A percentile compares a stretch with the other conserved stretches of the same genome.
Conservation (phyloP, 2,329 filamentous ascomycete genomes). For the Sporothrix pseudoabietina region DNA sequence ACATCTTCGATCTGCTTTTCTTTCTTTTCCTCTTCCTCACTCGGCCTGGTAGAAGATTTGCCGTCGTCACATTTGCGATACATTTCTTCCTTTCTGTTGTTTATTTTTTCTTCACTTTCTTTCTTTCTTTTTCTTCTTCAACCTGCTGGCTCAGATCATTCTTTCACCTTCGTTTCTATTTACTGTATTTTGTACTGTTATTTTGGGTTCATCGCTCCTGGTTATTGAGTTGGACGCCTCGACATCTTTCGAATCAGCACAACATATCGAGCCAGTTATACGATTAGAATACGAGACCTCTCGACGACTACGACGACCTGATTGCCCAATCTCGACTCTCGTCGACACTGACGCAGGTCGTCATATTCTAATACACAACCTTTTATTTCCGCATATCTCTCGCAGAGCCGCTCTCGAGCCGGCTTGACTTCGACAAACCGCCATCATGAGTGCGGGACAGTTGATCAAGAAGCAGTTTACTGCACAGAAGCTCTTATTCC, state of each 20-base stretch:
- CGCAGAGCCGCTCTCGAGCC: conserved; percentile 2
- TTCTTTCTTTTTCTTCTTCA: conserved; percentile 43
- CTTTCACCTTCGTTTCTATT: conserved; percentile 17
- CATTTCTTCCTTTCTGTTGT: conserved; percentile 44
- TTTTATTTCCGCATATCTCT: background rate
- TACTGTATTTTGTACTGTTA: conserved; percentile 42
- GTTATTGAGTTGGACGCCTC: conserved; percentile 10
- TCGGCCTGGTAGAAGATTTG: conserved; percentile 52
- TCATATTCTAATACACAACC: conserved; percentile 46
- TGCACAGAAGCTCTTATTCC: conserved; percentile 72
- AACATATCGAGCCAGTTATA: background rate
- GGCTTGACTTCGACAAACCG: conserved; percentile 37
- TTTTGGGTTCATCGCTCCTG: conserved; percentile 14
- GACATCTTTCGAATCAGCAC: conserved; percentile 14
- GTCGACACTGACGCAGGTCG: conserved; percentile 56
- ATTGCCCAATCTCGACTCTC: conserved; percentile 15
- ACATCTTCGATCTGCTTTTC: conserved; percentile 31
- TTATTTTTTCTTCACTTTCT: conserved; percentile 41
- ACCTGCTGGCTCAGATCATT: conserved; percentile 64
- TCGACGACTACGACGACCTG: conserved; percentile 21
- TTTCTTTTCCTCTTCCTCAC: conserved; percentile 40
- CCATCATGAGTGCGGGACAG: conserved; percentile 46
- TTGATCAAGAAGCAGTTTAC: conserved; percentile 67
- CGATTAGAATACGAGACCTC: background rate
- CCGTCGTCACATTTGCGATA: conserved; percentile 43